These are phyloP conservation scores for Eucalyptus pauciflora DNA, from an alignment of 345 rosid genomes.

Conservation along the genomic window DNA sequence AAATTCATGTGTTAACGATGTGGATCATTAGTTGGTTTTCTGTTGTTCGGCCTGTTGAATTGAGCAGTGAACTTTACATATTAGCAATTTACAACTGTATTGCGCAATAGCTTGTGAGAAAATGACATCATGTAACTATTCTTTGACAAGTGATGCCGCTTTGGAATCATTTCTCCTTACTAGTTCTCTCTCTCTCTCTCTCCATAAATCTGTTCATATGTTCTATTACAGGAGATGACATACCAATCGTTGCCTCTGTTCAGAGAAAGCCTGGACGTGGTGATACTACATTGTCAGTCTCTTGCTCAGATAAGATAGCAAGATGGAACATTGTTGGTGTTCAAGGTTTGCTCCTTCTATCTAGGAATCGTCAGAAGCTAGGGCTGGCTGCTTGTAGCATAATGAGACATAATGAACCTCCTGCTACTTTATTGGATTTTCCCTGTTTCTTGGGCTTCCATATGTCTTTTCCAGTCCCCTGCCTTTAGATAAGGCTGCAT, in stretches of 20 bases:
- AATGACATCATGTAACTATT: not conserved
- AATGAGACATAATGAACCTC: not conserved
- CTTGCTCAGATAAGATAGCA: conserved; percentile 90
- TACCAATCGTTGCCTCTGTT: conserved; percentile 32
- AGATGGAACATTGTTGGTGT: conserved; percentile 90
- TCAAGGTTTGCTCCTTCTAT: conserved; percentile 47
- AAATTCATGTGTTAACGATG: not conserved
- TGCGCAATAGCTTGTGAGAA: not conserved
- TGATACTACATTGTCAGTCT: conserved; percentile 74
- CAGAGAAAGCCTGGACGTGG: conserved; percentile 98
- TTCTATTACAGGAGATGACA: conserved; percentile 21
- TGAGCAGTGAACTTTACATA: not conserved
- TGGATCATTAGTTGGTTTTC: not conserved
- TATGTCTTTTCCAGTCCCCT: not conserved
- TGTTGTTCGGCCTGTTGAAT: not conserved
- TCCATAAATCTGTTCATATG: not conserved
- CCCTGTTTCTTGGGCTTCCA: not conserved
- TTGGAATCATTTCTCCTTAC: not conserved
- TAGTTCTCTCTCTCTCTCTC: not conserved
- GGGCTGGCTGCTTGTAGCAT: not conserved
- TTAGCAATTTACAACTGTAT: not conserved
- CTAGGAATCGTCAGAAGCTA: not conserved
- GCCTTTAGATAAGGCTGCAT: not conserved
- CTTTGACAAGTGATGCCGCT: not conserved
- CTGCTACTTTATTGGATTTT: not conserved